Evolutionary conservation across 129 eudicot genomes (phyloP), one percentile per base, ranked within the genome.

Genomic region (Flaveria linearis): DNA sequence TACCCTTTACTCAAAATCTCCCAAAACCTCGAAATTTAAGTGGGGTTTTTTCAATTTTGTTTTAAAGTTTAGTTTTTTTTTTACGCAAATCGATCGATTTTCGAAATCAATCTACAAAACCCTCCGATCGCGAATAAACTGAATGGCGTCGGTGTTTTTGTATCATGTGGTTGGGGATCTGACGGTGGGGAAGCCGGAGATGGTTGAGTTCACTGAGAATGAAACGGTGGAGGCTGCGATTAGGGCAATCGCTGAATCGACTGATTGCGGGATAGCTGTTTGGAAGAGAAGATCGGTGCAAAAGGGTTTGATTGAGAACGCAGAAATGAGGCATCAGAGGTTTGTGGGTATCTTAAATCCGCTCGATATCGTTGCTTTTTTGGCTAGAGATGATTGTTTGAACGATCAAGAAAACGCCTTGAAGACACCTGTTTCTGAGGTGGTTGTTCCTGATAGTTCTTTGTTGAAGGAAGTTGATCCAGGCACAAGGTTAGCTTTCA

Each of bases 161-260:
- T 90, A 88, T 73, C 98, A 93, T 55, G 98, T 93, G 69, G 98
- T 93, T 28, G 98, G 98, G 23, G 98, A 93, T 91, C 96, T 93
- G 82, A 93, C 98, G 20, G 97, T 90, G 79, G 98, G 93, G 63
- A 93, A 93, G 86, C 98, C 98, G 41, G 98, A 87, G 82, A 60
- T 91, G 82, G 85, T 80, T 61, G 98, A 93, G 77, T 91, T 93
- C 51, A 39, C 63, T 4, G 97, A 90, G 77, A 88, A 85, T 23
- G 96, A 93, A 76, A 90, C 96, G 57, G 85, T 93, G 69, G 98
- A 85, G 74, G 89, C 97, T 3, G 98, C 98, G 15, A 93, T 93
- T 47, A 56, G 79, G 82, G 90, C 90, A 3, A 90, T 93, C 30
- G 97, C 91, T 46, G 97, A 93, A 65, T 87, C 96, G 4, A 82